These are phyloP conservation scores for Pistacia integerrima DNA, from an alignment of 345 rosid species.

Conservation along the genomic window DNA sequence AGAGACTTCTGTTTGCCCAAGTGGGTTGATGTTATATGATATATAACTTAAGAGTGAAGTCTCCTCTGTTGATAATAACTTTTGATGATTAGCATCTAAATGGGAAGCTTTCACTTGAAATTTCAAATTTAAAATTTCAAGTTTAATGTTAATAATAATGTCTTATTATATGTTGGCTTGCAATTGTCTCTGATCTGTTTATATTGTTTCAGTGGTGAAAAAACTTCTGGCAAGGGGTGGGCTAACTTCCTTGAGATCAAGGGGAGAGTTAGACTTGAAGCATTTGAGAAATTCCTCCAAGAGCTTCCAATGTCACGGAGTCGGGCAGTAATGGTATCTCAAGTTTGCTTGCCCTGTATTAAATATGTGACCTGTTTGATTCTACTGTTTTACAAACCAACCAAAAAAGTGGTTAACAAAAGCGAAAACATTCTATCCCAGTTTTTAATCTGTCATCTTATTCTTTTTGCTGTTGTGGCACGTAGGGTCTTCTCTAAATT, in stretches of 20 bases:
- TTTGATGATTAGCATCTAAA: neutral
- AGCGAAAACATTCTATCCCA: neutral
- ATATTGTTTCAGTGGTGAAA: conserved; percentile 76
- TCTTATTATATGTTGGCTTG: neutral
- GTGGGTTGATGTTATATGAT: neutral
- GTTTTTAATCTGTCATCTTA: conserved; percentile 8
- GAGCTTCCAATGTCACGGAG: conserved; percentile 90
- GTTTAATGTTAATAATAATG: neutral
- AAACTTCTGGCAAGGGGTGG: conserved; percentile 65
- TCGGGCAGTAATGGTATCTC: conserved; percentile 92
- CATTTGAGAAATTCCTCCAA: conserved; percentile 92
- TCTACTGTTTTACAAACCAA: neutral
- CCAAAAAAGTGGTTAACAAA: conserved; percentile 14
- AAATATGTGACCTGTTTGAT: conserved; percentile 30
- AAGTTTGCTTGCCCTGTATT: conserved; percentile 47
- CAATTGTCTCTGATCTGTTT: conserved; percentile 8
- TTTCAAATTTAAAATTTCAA: neutral
- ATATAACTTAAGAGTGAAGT: too few species aligned
- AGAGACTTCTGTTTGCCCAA: neutral
- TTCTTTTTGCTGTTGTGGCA: conserved; percentile 9
- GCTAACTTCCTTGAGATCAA: conserved; percentile 69
- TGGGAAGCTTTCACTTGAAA: neutral
- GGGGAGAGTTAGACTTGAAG: conserved; percentile 91
- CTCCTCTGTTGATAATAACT: neutral
- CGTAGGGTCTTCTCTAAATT: conserved; percentile 3